phyloP scores from a whole-genome alignment of 768 basidiomycete species.

The Agaricus bisporus region DNA sequence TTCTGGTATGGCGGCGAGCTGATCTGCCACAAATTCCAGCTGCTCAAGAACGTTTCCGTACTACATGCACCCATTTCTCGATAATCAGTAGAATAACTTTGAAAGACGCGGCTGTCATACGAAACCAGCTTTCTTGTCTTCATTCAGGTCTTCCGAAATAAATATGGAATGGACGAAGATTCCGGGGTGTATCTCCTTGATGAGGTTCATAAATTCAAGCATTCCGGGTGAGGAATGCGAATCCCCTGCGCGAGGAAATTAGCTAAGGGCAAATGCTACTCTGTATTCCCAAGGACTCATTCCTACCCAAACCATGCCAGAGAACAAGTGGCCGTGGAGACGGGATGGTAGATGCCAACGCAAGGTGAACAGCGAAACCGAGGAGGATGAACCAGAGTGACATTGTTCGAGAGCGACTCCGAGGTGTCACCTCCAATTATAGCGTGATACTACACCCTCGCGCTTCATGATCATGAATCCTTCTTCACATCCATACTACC shows the following conservation, averaged over 20 bases:
- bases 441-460: no score
- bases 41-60: conserved; percentile 77
- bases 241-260: conserved; percentile 56
- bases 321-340: conserved; percentile 54
- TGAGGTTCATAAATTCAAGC: conserved; percentile 49
- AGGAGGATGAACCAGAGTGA: background rate
- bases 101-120: conserved; percentile 38
- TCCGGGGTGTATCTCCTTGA: conserved; percentile 62
- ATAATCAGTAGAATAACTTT: background rate
- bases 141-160: conserved; percentile 53
- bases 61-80: conserved; percentile 28
- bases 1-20: conserved; percentile 59
- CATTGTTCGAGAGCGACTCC: background rate
- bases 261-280: conserved; percentile 12
- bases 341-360: background rate
- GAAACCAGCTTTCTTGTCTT: conserved; percentile 65
- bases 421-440: background rate
- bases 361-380: background rate
- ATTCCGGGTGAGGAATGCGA: conserved; percentile 70
- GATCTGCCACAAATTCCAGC: conserved; percentile 54
- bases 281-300: background rate
- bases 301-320: conserved; percentile 68
- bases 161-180: conserved; percentile 76
- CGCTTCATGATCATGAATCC: background rate
- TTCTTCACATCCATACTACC: conserved; percentile 10